These are phyloP conservation scores for Aspergillus steynii DNA, from an alignment of 495 filamentous ascomycete genomes.

Conservation along the genomic window DNA sequence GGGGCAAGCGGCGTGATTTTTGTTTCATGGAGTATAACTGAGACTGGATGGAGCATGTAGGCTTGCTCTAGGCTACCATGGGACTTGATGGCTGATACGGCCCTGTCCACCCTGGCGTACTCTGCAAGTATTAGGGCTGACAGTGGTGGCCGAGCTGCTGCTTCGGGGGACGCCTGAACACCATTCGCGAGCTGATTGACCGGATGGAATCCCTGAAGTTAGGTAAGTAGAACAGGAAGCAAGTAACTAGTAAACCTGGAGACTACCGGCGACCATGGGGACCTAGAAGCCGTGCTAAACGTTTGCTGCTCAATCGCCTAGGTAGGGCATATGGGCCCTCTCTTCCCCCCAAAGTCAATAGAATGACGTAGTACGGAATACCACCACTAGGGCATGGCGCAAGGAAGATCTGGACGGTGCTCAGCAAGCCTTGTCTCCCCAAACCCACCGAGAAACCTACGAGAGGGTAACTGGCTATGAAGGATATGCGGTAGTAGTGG, in stretches of 20 bases:
- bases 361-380: conserved; percentile 24
- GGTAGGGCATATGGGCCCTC: too few relatives aligned
- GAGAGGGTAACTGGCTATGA: conserved; percentile 1
- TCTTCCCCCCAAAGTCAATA: conserved; percentile 16
- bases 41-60: neutral
- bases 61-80: too few relatives aligned
- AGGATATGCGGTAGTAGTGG: conserved; percentile 7
- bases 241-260: too few relatives aligned
- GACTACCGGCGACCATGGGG: too few relatives aligned
- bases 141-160: too few relatives aligned
- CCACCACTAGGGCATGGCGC: conserved; percentile 10
- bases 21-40: too few relatives aligned
- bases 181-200: too few relatives aligned
- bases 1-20: neutral
- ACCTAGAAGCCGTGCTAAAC: too few relatives aligned
- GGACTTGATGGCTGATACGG: neutral
- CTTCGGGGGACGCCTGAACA: too few relatives aligned
- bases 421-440: conserved; percentile 8
- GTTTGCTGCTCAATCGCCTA: neutral
- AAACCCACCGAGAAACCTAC: conserved; percentile 13
- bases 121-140: neutral
- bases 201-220: too few relatives aligned
- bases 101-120: neutral
- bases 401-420: conserved; percentile 7
- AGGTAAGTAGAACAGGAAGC: too few relatives aligned